phyloP scores from a whole-genome alignment of 2,329 filamentous ascomycete genomes.

The Colletotrichum tanaceti region DNA sequence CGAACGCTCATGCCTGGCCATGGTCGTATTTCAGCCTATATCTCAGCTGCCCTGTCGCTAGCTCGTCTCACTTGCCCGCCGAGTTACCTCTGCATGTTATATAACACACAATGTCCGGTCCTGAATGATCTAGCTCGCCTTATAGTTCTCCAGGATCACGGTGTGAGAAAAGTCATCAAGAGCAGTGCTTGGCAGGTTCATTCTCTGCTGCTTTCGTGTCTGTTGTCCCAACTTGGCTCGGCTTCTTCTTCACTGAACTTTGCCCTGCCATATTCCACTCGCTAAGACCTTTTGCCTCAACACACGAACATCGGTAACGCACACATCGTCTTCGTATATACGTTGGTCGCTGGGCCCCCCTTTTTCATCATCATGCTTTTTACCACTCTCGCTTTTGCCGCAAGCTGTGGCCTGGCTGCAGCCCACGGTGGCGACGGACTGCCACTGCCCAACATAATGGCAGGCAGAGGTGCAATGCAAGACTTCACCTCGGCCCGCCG shows the following conservation, averaged over 20 bases:
- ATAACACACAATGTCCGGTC: slow-evolving; percentile 33
- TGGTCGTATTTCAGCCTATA: slow-evolving; percentile 30
- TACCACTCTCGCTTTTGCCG: slow-evolving; percentile 28
- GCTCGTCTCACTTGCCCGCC: slow-evolving; percentile 8
- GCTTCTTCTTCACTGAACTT: slow-evolving; percentile 33
- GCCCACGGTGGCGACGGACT: slow-evolving; percentile 29
- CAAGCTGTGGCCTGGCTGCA: slow-evolving; percentile 27
- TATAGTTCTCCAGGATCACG: slow-evolving; percentile 10
- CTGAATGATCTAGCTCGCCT: not conserved
- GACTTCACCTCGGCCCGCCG: slow-evolving; percentile 32
- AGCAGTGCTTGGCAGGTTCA: slow-evolving; percentile 8
- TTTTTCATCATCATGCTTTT: slow-evolving; percentile 23
- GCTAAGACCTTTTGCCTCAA: slow-evolving; percentile 22
- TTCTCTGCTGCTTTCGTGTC: slow-evolving; percentile 19
- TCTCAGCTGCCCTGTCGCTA: slow-evolving; percentile 1
- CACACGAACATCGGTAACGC: not conserved
- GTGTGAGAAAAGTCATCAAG: slow-evolving; percentile 29
- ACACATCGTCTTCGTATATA: not conserved
- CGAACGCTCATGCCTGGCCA: slow-evolving; percentile 22
- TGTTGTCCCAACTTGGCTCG: slow-evolving; percentile 22
- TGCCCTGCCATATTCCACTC: slow-evolving; percentile 30
- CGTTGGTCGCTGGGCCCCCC: not conserved
- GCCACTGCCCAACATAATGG: slow-evolving; percentile 32
- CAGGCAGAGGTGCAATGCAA: slow-evolving; percentile 31
- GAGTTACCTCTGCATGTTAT: slow-evolving; percentile 19